These are phyloP conservation scores for Tritrichomonas foetus DNA, from an alignment of 208 protist species.

Conservation along the genomic window DNA sequence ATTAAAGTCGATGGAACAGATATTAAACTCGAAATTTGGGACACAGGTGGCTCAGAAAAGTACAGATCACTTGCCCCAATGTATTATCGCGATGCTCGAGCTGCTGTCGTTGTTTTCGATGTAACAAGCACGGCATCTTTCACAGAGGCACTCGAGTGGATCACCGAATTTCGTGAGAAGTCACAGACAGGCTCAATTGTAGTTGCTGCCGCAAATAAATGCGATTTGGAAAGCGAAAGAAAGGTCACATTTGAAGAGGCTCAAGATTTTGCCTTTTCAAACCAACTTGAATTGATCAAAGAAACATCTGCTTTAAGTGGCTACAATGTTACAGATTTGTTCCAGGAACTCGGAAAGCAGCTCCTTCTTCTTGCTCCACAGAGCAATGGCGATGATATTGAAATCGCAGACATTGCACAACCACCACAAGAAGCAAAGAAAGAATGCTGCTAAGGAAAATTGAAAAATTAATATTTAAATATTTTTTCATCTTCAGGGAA, in stretches of 20 bases:
- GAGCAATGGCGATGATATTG: too few relatives aligned
- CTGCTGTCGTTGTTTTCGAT: constrained; percentile 94
- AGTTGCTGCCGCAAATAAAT: background rate
- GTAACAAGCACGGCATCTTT: constrained; percentile 90
- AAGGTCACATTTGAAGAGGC: background rate
- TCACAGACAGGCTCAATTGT: constrained; percentile 79
- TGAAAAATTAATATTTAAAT: too few relatives aligned
- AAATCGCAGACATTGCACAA: too few relatives aligned
- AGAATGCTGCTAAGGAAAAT: too few relatives aligned
- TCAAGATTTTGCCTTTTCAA: background rate
- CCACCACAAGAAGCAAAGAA: too few relatives aligned
- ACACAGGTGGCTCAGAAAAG: constrained; percentile 23
- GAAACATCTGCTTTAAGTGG: constrained; percentile 16
- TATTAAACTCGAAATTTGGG: constrained; percentile 26
- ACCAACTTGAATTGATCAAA: background rate
- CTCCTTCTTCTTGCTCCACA: too few relatives aligned
- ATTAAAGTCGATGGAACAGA: background rate
- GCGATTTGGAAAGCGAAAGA: background rate
- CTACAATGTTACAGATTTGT: background rate
- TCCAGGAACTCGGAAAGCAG: background rate
- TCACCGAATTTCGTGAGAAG: constrained; percentile 90
- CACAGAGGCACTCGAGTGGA: constrained; percentile 90
- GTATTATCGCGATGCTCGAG: constrained; percentile 41
- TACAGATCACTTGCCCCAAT: background rate
- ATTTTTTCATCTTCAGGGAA: too few relatives aligned